Conservation (phyloP, 139 green algal genomes). For the Chlorokybus atmophyticus region DNA sequence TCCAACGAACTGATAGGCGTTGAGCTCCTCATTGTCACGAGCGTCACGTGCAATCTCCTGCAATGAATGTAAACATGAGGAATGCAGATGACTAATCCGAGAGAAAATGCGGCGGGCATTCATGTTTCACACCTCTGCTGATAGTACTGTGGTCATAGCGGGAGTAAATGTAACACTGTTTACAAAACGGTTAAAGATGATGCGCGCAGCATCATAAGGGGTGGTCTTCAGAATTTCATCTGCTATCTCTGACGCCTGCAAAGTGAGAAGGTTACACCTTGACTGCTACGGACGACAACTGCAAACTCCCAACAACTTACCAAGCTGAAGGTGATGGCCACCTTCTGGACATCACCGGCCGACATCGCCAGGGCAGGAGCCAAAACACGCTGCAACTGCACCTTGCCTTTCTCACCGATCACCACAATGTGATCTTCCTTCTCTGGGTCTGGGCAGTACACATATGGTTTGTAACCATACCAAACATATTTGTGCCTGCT, state of each 20-base stretch:
- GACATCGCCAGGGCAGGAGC: slow-evolving; percentile 26
- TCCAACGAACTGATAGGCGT: slow-evolving; percentile 1
- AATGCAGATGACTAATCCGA: too few species aligned
- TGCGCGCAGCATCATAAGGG: slow-evolving; percentile 49
- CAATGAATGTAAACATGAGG: too few species aligned
- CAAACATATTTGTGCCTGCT: too few species aligned
- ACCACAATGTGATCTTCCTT: slow-evolving; percentile 49
- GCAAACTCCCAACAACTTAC: slow-evolving; percentile 16
- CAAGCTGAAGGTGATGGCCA: slow-evolving; percentile 55
- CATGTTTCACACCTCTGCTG: too few species aligned
- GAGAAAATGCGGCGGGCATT: too few species aligned
- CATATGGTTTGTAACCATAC: too few species aligned
- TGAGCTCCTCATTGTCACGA: slow-evolving; percentile 5
- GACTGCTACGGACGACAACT: too few species aligned
- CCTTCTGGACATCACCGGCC: slow-evolving; percentile 53
- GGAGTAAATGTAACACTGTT: slow-evolving; percentile 86
- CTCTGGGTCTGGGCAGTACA: too few species aligned
- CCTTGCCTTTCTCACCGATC: slow-evolving; percentile 83
- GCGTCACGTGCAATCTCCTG: too few species aligned
- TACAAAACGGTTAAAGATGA: slow-evolving; percentile 91
- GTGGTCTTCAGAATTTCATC: slow-evolving; percentile 84
- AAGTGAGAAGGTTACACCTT: too few species aligned
- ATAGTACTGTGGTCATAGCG: slow-evolving; percentile 81
- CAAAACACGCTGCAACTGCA: slow-evolving; percentile 61
- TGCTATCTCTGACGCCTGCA: slow-evolving; percentile 50